phyloP scores from a whole-genome alignment of 1,139 yeast genomes.

The Geotrichum reessii region DNA sequence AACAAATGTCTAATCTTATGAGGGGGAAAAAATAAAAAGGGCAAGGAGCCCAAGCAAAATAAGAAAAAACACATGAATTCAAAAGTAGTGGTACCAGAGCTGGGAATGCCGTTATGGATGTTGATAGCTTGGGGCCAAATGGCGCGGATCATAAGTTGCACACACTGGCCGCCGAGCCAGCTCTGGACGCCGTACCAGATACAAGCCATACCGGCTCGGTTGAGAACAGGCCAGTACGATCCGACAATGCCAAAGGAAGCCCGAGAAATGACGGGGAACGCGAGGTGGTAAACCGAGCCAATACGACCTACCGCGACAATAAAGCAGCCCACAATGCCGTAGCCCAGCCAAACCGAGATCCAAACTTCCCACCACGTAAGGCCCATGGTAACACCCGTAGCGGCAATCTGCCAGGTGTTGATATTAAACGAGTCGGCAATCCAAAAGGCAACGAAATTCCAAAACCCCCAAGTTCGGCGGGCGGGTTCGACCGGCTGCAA shows the following conservation, averaged over 20 bases:
- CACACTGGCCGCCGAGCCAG: conserved; percentile 78
- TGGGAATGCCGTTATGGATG: conserved; percentile 44
- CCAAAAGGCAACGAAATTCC: conserved; percentile 74
- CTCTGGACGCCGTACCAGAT: conserved; percentile 84
- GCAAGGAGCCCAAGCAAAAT: conserved; percentile 71
- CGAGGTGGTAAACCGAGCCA: conserved; percentile 38
- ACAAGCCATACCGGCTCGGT: conserved; percentile 62
- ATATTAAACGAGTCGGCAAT: conserved; percentile 81
- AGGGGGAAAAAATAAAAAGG: conserved; percentile 75
- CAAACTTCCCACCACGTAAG: conserved; percentile 88
- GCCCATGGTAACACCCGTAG: conserved; percentile 70
- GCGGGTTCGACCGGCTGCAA: conserved; percentile 67
- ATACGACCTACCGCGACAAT: conserved; percentile 36
- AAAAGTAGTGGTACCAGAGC: conserved; percentile 57
- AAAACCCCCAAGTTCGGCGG: conserved; percentile 73
- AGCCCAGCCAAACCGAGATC: conserved; percentile 66
- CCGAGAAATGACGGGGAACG: conserved; percentile 38
- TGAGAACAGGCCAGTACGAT: conserved; percentile 37
- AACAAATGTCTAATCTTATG: conserved; percentile 76
- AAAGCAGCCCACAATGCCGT: conserved; percentile 32
- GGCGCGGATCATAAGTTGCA: conserved; percentile 49
- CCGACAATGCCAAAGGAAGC: conserved; percentile 40
- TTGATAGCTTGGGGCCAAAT: conserved; percentile 40
- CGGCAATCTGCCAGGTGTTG: conserved; percentile 87
- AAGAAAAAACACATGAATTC: conserved; percentile 68